phyloP scores from a whole-genome alignment of 345 rosid genomes.

The Citrus inodora region DNA sequence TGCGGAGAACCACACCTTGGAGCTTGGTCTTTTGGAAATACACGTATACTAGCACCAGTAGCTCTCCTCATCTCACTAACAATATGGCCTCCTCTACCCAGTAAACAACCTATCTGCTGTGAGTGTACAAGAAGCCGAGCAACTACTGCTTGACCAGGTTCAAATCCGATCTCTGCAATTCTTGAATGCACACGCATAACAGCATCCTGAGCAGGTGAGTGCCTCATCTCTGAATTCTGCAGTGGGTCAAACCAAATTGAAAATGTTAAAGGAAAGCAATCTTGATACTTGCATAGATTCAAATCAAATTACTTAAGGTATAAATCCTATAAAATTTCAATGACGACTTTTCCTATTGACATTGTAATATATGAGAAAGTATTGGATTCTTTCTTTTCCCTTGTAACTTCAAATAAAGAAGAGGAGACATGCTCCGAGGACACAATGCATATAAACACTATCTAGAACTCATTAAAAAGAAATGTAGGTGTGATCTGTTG shows the following conservation, averaged over 20 bases:
- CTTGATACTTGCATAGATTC: background rate
- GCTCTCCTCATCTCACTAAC: constrained; percentile 73
- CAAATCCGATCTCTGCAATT: constrained; percentile 74
- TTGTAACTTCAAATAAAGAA: background rate
- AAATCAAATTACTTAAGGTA: background rate
- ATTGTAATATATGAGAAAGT: background rate
- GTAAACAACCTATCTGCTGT: constrained; percentile 54
- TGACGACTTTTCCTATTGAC: background rate
- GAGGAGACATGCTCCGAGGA: background rate
- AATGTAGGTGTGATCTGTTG: background rate
- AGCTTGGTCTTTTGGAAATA: constrained; percentile 61
- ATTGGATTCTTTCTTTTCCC: background rate
- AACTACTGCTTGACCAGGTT: constrained; percentile 58
- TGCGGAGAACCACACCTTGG: constrained; percentile 46
- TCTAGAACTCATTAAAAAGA: background rate
- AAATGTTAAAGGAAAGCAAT: background rate
- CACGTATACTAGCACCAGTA: constrained; percentile 65
- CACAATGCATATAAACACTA: background rate
- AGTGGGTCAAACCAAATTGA: constrained; percentile 11
- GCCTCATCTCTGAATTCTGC: constrained; percentile 64
- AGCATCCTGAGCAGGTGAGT: constrained; percentile 74
- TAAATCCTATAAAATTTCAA: background rate
- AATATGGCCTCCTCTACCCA: constrained; percentile 72
- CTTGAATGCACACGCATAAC: constrained; percentile 66
- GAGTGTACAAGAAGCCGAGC: constrained; percentile 72